Evolutionary conservation across 179 eudicot genomes (phyloP).

Genomic region (Corrigiola litoralis): DNA sequence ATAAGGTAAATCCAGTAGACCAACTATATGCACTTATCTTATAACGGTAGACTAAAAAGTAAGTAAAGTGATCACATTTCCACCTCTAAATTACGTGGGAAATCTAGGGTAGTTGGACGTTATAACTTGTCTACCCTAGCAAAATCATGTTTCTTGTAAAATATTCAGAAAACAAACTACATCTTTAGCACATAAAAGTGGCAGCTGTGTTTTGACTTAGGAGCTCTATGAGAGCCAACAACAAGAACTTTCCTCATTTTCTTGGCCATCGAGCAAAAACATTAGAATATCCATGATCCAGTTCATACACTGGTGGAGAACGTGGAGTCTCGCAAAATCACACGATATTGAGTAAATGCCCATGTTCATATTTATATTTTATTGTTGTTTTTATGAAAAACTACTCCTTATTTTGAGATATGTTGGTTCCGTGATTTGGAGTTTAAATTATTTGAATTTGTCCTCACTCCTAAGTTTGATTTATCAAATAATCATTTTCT

Average conservation of each 20-base stretch:
- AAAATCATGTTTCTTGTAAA: slow-evolving; percentile 6
- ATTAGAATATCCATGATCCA: not conserved
- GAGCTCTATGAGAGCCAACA: not conserved
- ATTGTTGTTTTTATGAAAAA: too few relatives aligned
- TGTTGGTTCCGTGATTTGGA: too few relatives aligned
- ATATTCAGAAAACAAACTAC: slow-evolving; percentile 6
- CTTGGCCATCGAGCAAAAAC: not conserved
- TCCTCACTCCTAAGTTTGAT: not conserved
- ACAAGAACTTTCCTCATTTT: not conserved
- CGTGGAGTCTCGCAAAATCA: not conserved
- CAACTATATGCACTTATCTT: not conserved
- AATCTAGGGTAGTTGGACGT: not conserved
- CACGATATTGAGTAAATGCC: too few relatives aligned
- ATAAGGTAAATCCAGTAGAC: not conserved
- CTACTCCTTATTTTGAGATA: too few relatives aligned
- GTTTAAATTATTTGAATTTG: too few relatives aligned
- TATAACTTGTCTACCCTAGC: not conserved
- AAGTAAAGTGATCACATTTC: not conserved
- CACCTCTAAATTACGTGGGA: slow-evolving; percentile 18
- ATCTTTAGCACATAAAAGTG: not conserved
- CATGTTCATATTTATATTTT: too few relatives aligned
- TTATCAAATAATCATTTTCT: not conserved
- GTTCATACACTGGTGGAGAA: not conserved
- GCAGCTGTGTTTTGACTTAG: slow-evolving; percentile 20
- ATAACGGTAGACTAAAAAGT: not conserved